These are phyloP conservation scores for Trichoderma aggressivum DNA, from an alignment of 2,329 filamentous ascomycete species.

Conservation along the genomic window DNA sequence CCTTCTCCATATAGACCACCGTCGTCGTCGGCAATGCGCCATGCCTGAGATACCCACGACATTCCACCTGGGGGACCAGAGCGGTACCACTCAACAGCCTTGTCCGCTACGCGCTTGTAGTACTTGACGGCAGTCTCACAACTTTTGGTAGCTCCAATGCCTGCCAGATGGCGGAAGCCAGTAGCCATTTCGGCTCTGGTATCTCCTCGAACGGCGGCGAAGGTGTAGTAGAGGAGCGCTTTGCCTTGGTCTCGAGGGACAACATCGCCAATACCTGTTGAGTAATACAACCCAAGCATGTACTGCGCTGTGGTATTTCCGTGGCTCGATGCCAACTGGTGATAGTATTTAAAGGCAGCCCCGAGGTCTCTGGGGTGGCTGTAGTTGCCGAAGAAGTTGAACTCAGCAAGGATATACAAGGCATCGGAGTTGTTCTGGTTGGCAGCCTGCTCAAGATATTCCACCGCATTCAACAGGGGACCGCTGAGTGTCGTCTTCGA, in stretches of 20 bases:
- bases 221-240: slow-evolving; percentile 89
- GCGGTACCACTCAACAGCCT: slow-evolving; percentile 82
- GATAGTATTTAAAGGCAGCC: slow-evolving; percentile 76
- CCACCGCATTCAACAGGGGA: slow-evolving; percentile 49
- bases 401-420: slow-evolving; percentile 82
- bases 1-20: slow-evolving; percentile 95
- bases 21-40: slow-evolving; percentile 82
- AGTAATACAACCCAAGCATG: slow-evolving; percentile 95
- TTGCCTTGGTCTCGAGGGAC: slow-evolving; percentile 86
- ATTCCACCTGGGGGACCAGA: slow-evolving; percentile 88
- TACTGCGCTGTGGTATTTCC: slow-evolving; percentile 93
- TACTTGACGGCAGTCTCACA: slow-evolving; percentile 83
- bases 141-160: slow-evolving; percentile 79
- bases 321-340: slow-evolving; percentile 67
- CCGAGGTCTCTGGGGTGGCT: slow-evolving; percentile 79
- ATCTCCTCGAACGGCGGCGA: slow-evolving; percentile 81
- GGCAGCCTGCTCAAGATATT: slow-evolving; percentile 51
- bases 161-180: slow-evolving; percentile 78
- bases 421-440: slow-evolving; percentile 70
- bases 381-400: slow-evolving; percentile 97
- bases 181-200: slow-evolving; percentile 90
- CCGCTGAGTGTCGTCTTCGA: slow-evolving; percentile 37
- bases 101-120: slow-evolving; percentile 92
- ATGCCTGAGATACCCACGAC: slow-evolving; percentile 71
- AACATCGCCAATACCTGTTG: slow-evolving; percentile 79